Evolutionary conservation across 306 rosid species (phyloP).

Genomic region (Styphnolobium japonicum): DNA sequence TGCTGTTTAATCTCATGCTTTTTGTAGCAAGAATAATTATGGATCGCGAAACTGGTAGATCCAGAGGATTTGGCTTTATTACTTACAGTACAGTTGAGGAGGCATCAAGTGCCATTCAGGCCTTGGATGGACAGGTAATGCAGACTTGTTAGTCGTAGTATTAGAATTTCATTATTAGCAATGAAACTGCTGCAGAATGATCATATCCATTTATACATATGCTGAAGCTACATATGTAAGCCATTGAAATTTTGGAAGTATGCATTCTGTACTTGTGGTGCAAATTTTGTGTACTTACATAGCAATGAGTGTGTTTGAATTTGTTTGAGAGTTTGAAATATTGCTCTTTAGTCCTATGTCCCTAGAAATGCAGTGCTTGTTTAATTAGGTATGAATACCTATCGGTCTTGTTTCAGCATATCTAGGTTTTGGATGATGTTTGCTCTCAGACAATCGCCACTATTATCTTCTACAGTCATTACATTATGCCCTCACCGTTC

Average conservation of each 20-base stretch:
- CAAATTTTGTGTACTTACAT: neutral
- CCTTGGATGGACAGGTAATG: conserved; percentile 66
- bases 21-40: conserved; percentile 54
- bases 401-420: no score
- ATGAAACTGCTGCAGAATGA: neutral
- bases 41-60: conserved; percentile 69
- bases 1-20: neutral
- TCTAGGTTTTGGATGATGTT: neutral
- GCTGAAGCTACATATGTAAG: neutral
- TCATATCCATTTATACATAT: neutral
- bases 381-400: no score
- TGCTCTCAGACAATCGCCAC: neutral
- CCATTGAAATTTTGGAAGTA: neutral
- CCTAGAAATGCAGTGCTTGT: neutral
- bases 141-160: neutral
- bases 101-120: conserved; percentile 69
- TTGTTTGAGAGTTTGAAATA: neutral
- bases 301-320: neutral
- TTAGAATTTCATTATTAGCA: neutral
- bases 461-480: no score
- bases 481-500: no score
- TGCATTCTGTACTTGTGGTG: neutral
- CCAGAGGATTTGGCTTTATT: conserved; percentile 73
- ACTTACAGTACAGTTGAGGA: conserved; percentile 49
- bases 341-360: neutral